Conservation (phyloP, 2,329 filamentous ascomycete genomes). For the Ramularia endophylla region DNA sequence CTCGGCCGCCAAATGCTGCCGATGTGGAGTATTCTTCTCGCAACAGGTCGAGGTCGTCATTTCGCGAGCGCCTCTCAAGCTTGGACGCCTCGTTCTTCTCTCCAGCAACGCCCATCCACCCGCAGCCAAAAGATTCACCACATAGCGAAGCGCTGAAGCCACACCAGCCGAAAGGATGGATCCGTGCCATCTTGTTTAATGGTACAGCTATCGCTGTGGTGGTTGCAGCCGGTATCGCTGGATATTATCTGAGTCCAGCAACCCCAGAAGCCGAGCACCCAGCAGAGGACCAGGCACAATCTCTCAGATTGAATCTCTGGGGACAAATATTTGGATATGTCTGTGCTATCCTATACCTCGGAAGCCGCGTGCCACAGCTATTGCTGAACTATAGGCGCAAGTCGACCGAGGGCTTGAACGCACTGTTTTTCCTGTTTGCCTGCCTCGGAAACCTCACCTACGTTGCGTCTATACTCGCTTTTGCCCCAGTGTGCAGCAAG, state of each 20-base stretch:
- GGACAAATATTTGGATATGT: conserved; percentile 94
- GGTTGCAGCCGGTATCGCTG: conserved; percentile 71
- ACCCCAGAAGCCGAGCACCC: conserved; percentile 22
- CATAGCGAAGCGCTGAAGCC: conserved; percentile 32
- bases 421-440: conserved; percentile 95
- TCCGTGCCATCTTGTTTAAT: conserved; percentile 63
- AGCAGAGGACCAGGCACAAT: conserved; percentile 38
- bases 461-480: conserved; percentile 85
- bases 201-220: conserved; percentile 71
- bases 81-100: conserved; percentile 66
- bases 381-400: conserved; percentile 89
- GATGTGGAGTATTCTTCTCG: conserved; percentile 23
- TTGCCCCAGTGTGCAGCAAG: conserved; percentile 63
- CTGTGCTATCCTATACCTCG: conserved; percentile 83
- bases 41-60: conserved; percentile 32
- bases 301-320: conserved; percentile 63
- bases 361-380: conserved; percentile 82
- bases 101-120: conserved; percentile 72
- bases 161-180: conserved; percentile 34
- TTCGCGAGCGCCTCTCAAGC: conserved; percentile 47
- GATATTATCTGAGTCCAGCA: conserved; percentile 70
- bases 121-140: conserved; percentile 36
- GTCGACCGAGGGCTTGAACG: conserved; percentile 85
- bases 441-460: conserved; percentile 94
- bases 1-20: conserved; percentile 16